Conservation (phyloP, 2,329 filamentous ascomycete species). For the Dryadomyces quercus-mongolicae region DNA sequence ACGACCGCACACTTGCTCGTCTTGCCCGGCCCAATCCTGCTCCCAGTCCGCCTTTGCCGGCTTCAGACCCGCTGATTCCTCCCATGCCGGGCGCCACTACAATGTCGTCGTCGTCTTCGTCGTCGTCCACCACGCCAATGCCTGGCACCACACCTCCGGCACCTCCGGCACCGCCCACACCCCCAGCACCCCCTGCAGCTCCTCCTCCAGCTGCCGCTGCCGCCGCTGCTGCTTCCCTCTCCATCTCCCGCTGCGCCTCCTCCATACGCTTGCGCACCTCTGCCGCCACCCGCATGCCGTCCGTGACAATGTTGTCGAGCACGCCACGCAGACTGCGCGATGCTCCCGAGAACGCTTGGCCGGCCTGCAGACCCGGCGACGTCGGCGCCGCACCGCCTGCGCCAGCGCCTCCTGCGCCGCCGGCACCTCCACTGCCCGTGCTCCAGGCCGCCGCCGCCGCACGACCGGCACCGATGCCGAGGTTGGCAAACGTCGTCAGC, state of each 20-base stretch:
- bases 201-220: conserved; percentile 27
- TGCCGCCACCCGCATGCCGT: conserved; percentile 89
- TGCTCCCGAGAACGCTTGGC: conserved; percentile 31
- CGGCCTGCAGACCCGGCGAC: conserved; percentile 27
- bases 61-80: background rate
- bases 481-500: conserved; percentile 21
- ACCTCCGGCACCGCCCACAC: conserved; percentile 28
- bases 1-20: conserved; percentile 44
- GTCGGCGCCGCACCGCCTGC: conserved; percentile 11
- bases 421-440: conserved; percentile 15
- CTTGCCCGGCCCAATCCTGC: conserved; percentile 8
- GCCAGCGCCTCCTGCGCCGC: conserved; percentile 23
- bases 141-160: background rate
- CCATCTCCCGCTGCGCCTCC: conserved; percentile 83
- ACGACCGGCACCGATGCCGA: conserved; percentile 22
- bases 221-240: conserved; percentile 34
- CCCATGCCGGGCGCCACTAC: conserved; percentile 14
- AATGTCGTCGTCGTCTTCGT: conserved; percentile 51
- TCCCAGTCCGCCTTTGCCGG: background rate
- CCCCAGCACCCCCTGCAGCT: background rate
- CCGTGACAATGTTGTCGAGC: conserved; percentile 92
- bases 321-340: conserved; percentile 76
- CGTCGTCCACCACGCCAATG: conserved; percentile 33
- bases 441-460: conserved; percentile 28
- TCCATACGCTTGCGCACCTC: conserved; percentile 91